Evolutionary conservation across 805 yeast genomes (phyloP), one percentile per base, ranked within the genome.

Genomic region (Dipodascopsis uninucleata): DNA sequence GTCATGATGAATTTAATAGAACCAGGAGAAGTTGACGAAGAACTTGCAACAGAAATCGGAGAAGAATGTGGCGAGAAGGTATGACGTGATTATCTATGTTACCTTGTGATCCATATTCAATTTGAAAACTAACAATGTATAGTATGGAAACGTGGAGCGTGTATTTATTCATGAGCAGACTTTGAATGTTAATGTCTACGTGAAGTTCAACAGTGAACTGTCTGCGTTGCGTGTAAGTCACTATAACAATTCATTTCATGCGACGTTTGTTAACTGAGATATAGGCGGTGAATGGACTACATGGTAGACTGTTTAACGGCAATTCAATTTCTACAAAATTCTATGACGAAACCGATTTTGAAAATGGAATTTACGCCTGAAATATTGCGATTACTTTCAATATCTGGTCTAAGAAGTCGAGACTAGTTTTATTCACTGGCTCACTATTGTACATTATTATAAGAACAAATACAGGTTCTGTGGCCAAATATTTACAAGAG

Each of bases 121-220:
- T 6, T 5, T 12, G 5, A 10, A 31, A 16, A 31, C 7, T 7
- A 14, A 28, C 18, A n/a, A 31, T n/a, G n/a, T 16, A n/a, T 10
- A 49, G 54, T 52, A 52, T 17, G 56, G 56, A 8, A 41, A 28
- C 1, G 55, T 52, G 8, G 52, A 45, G 22, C 41, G 55, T n/a
- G 56, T 52, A 16, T 49, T 29, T 16, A 29, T 52, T 9, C 36
- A 39, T 22, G 44, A 43, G 21, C 12, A 20, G 14, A 21, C 31
- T 12, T 32, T 22, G 2, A 20, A 22, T 2, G 45, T 39, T 24
- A 40, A 47, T 21, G 43, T 41, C 4, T 52, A 38, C 29, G 41
- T 52, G 26, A 47, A 45, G 23, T 52, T 52, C 25, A 43, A 53
- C 5, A 38, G 38, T 18, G 56, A 52, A 26, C 23, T 49, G 8